Evolutionary conservation across 352 stramenopile genomes (phyloP), one percentile per base, ranked within the genome.

Genomic region (Pythium diclinum): DNA sequence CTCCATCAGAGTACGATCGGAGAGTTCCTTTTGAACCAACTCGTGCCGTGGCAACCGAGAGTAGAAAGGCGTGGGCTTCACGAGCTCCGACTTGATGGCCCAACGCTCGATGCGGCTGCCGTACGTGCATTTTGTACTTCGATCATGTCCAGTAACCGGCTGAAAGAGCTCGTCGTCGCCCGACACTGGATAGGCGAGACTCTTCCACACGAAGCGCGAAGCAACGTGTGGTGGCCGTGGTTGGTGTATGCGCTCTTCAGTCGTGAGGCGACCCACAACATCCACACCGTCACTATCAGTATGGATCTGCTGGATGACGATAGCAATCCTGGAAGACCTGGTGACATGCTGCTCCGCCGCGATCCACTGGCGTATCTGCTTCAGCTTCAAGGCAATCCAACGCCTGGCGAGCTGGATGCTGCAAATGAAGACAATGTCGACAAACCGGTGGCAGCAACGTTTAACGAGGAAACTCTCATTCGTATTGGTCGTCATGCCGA

Each of bases 1-100:
- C 54, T 67, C 5, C 61, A 67, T 44, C 54, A 61, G 28, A 67
- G 61, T 16, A 55, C 61, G 14, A 67, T 67, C 14, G 61, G 61
- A 19, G 54, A 54, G 3, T 62, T 67, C 21, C 21, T 67, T 21
- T 16, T 67, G 6, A 62, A 67, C 16, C 54, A 57, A 21, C 53
- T 67, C 8, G 51, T 47, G 2, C 61, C 61, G 6, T 67, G 61
- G 61, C 30, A 47, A 17, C 53, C 42, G 16, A 42, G 61, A 7
- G 53, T 44, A 11, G 61, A 62, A 5, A 51, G 11, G 4, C 19
- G 53, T 17, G 61, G 53, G 19, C 44, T 67, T 4, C 3, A 38
- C 14, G 33, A 33, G 9, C 38, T 62, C 19, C 61, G 13, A 17
- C 19, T 67, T 23, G 44, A 52, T 19, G 2, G 44, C 6, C 28